Percentiles rank a stretch among this genome's conserved stretches.
Conservation (phyloP, 2,329 filamentous ascomycete species). For the Exophiala alcalophila region DNA sequence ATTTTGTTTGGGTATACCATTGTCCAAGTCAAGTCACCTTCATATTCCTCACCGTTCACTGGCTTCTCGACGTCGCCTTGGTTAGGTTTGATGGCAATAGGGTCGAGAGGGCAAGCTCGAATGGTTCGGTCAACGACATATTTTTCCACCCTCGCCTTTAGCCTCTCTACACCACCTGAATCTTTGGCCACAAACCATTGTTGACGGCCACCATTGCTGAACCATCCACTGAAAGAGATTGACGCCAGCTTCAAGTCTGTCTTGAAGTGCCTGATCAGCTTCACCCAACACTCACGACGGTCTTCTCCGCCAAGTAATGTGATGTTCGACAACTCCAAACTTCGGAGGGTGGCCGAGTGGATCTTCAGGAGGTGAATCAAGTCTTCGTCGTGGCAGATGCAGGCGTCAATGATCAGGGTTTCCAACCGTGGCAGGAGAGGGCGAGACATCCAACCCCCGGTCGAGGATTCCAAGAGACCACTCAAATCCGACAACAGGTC, state of each 20-base stretch:
- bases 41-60: constrained; percentile 19
- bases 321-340: constrained; percentile 23
- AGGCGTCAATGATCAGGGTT: constrained; percentile 18
- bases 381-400: constrained; percentile 24
- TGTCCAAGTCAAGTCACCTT: constrained; percentile 27
- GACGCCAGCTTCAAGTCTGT: constrained; percentile 19
- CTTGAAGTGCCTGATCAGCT: constrained; percentile 22
- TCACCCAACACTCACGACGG: constrained; percentile 26
- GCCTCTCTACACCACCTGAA: constrained; percentile 8
- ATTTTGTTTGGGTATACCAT: constrained; percentile 22
- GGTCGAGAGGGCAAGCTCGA: constrained; percentile 22
- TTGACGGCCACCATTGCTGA: constrained; percentile 27
- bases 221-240: constrained; percentile 24
- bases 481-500: constrained; percentile 20
- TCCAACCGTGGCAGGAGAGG: constrained; percentile 20
- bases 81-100: constrained; percentile 25
- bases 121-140: constrained; percentile 22
- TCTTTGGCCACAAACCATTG: constrained; percentile 28
- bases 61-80: constrained; percentile 25
- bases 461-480: constrained; percentile 18
- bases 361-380: constrained; percentile 25
- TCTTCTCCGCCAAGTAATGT: constrained; percentile 23
- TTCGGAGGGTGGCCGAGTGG: constrained; percentile 20
- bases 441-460: constrained; percentile 15
- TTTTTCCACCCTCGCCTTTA: constrained; percentile 23